Conservation (phyloP, 2,329 filamentous ascomycete species). For the Septoria linicola region DNA sequence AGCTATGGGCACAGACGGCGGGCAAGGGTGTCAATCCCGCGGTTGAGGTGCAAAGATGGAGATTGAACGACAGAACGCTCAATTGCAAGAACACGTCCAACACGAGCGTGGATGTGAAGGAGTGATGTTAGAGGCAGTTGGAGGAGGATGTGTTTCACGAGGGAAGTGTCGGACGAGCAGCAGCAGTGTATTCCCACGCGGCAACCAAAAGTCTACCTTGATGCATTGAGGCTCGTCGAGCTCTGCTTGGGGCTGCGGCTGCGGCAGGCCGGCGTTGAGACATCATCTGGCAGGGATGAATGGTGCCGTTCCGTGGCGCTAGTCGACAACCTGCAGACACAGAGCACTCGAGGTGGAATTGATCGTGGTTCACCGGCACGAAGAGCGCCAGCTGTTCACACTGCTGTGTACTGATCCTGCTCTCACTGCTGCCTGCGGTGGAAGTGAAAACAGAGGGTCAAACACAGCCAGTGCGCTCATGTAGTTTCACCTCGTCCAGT, state of each 20-base stretch:
- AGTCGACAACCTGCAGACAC: conserved; percentile 2
- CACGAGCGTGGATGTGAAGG: background rate
- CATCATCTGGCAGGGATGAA: conserved; percentile 3
- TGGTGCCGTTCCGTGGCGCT: conserved; percentile 12
- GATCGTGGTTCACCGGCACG: background rate
- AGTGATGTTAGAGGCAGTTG: background rate
- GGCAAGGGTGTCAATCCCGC: conserved; percentile 11
- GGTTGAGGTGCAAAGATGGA: background rate
- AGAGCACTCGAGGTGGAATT: conserved; percentile 1
- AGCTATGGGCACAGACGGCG: conserved; percentile 14
- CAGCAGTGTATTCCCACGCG: background rate
- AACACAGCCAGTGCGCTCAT: too few species aligned
- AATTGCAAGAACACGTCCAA: background rate
- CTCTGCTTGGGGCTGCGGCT: background rate
- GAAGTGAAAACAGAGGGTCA: background rate
- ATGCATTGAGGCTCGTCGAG: conserved; percentile 15
- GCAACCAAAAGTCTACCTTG: background rate
- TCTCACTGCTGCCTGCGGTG: conserved; percentile 3
- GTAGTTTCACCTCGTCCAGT: too few species aligned
- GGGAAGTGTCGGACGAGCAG: background rate
- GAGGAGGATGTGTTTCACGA: background rate
- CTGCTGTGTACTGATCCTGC: background rate
- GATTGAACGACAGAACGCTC: background rate
- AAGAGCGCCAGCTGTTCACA: background rate
- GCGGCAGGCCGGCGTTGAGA: conserved; percentile 8